Evolutionary conservation across 495 filamentous ascomycete species (phyloP).

Genomic region (Tuber microsphaerosporum): DNA sequence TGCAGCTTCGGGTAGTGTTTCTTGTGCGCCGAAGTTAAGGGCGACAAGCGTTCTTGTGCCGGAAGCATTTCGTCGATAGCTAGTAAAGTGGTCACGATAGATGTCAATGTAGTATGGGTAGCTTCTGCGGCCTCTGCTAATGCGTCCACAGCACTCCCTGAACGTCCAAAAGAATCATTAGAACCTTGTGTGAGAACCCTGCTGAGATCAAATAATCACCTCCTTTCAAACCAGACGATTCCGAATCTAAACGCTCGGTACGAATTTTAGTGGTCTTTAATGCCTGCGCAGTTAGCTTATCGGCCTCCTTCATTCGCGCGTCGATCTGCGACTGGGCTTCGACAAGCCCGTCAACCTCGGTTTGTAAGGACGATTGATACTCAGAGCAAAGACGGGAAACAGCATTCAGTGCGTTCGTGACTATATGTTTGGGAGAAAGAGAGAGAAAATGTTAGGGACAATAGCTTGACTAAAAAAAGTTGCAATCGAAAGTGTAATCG

Average conservation of each 20-base stretch:
- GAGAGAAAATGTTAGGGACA: constrained; percentile 8
- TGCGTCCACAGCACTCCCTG: constrained; percentile 31
- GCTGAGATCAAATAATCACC: constrained; percentile 22
- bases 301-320: constrained; percentile 30
- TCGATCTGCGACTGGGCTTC: constrained; percentile 33
- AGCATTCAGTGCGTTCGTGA: constrained; percentile 31
- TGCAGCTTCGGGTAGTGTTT: constrained; percentile 39
- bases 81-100: constrained; percentile 40
- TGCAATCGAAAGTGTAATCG: neutral
- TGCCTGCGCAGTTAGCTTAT: constrained; percentile 33
- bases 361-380: constrained; percentile 31
- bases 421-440: constrained; percentile 13
- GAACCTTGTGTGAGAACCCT: constrained; percentile 2
- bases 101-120: constrained; percentile 38
- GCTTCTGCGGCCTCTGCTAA: constrained; percentile 37
- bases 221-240: constrained; percentile 32
- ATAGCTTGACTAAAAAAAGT: neutral
- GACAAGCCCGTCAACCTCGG: constrained; percentile 31
- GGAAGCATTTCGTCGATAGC: constrained; percentile 42
- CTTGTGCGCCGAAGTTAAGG: constrained; percentile 31
- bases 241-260: constrained; percentile 29
- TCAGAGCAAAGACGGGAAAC: constrained; percentile 30
- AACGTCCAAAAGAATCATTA: constrained; percentile 5
- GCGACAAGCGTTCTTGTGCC: constrained; percentile 34
- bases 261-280: constrained; percentile 39